Conservation (phyloP, 1,284 basidiomycete genomes). For the Filobasidium uniguttulatum region DNA sequence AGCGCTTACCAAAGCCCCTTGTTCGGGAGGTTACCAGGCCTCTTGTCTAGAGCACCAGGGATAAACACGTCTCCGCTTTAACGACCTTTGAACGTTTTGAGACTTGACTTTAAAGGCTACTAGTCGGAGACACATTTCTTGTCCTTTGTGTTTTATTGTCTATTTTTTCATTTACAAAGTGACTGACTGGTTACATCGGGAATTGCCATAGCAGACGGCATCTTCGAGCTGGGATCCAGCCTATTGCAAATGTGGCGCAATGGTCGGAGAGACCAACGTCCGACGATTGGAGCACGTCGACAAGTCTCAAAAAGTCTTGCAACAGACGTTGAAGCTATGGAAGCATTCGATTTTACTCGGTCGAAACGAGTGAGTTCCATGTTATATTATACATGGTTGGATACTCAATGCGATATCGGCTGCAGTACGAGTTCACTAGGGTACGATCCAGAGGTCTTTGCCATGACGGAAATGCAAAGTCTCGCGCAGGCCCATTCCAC, state of each 20-base stretch:
- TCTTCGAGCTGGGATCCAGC: background rate
- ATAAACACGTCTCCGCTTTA: conserved; percentile 7
- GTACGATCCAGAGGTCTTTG: background rate
- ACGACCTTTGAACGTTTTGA: conserved; percentile 8
- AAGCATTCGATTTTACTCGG: background rate
- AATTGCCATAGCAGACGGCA: too few species aligned
- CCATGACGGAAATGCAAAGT: background rate
- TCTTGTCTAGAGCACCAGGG: background rate
- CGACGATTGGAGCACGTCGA: background rate
- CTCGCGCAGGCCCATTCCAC: background rate
- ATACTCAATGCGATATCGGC: too few species aligned
- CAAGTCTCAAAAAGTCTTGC: background rate
- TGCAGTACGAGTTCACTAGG: too few species aligned
- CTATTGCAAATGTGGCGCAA: background rate
- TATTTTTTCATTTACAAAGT: background rate
- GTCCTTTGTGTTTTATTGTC: background rate
- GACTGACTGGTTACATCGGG: background rate
- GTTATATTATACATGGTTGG: too few species aligned
- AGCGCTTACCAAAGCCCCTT: background rate
- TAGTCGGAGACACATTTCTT: conserved; percentile 8
- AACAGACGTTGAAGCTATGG: background rate
- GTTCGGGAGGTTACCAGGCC: background rate
- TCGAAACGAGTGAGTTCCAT: background rate
- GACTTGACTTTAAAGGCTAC: conserved; percentile 9
- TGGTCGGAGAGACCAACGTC: background rate